Conservation (phyloP, 140 eudicot genomes). For the Anethum foeniculum region DNA sequence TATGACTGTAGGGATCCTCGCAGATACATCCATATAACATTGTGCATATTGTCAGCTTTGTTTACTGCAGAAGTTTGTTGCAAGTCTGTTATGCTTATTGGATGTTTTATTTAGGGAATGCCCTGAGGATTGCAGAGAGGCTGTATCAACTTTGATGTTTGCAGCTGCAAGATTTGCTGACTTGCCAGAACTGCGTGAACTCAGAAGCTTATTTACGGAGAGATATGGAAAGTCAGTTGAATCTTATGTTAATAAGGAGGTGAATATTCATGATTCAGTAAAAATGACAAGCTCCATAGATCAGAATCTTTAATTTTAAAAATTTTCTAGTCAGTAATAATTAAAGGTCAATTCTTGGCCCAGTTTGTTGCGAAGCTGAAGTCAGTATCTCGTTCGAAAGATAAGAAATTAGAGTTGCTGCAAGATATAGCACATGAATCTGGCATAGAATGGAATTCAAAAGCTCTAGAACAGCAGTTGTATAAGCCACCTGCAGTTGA, state of each 20-base stretch:
- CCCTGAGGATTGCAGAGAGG: slow-evolving; percentile 74
- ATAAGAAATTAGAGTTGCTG: slow-evolving; percentile 58
- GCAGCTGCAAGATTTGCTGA: slow-evolving; percentile 96
- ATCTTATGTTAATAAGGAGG: slow-evolving; percentile 64
- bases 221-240: slow-evolving; percentile 68
- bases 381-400: slow-evolving; percentile 38
- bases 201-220: slow-evolving; percentile 49
- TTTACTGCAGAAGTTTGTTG: background rate
- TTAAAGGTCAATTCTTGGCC: slow-evolving; percentile 10
- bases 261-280: slow-evolving; percentile 9
- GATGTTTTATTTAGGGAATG: slow-evolving; percentile 50
- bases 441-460: slow-evolving; percentile 52
- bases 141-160: slow-evolving; percentile 60
- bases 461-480: slow-evolving; percentile 47
- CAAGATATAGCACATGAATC: slow-evolving; percentile 53
- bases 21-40: background rate
- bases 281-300: background rate
- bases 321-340: background rate
- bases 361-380: slow-evolving; percentile 64
- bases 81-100: background rate
- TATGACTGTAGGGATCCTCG: background rate
- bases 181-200: slow-evolving; percentile 74
- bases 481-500: slow-evolving; percentile 35
- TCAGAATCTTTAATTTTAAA: background rate
- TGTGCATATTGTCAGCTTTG: background rate